Evolutionary conservation across 768 basidiomycete species (phyloP).

Genomic region (Mycena haematopus): DNA sequence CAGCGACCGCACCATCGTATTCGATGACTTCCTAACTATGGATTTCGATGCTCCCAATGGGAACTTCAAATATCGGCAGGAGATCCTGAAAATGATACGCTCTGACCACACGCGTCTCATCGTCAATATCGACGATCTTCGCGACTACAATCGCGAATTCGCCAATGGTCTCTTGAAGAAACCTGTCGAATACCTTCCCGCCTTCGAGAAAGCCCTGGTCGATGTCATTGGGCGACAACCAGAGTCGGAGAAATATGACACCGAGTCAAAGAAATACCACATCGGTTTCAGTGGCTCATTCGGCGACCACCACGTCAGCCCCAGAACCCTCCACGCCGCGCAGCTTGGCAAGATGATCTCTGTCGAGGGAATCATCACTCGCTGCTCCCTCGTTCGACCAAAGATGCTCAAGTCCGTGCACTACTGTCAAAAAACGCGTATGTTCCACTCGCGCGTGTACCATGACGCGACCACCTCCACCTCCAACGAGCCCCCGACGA

Average conservation of each 20-base stretch:
- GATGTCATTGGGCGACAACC: slow-evolving; percentile 76
- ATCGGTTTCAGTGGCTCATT: slow-evolving; percentile 96
- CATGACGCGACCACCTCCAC: slow-evolving; percentile 91
- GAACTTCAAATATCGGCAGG: slow-evolving; percentile 77
- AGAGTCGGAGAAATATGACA: slow-evolving; percentile 82
- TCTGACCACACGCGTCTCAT: slow-evolving; percentile 86
- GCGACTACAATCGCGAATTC: slow-evolving; percentile 89
- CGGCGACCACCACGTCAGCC: slow-evolving; percentile 97
- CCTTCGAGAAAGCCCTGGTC: slow-evolving; percentile 84
- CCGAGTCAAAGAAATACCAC: slow-evolving; percentile 80
- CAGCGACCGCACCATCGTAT: slow-evolving; percentile 76
- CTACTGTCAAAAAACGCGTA: slow-evolving; percentile 86
- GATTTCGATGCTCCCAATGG: slow-evolving; percentile 67
- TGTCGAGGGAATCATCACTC: slow-evolving; percentile 96
- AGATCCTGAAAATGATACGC: slow-evolving; percentile 83
- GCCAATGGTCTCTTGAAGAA: slow-evolving; percentile 89
- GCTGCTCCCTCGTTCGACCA: slow-evolving; percentile 96
- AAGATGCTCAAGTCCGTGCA: slow-evolving; percentile 99
- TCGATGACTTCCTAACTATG: slow-evolving; percentile 75
- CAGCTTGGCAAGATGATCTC: slow-evolving; percentile 97
- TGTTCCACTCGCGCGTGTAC: slow-evolving; percentile 89
- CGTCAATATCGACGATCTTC: slow-evolving; percentile 94
- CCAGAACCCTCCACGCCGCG: slow-evolving; percentile 84
- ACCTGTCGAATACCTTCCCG: slow-evolving; percentile 85
- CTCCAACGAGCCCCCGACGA: slow-evolving; percentile 84